phyloP scores from a whole-genome alignment of 2,329 filamentous ascomycete species.

The Xylaria hypoxylon region DNA sequence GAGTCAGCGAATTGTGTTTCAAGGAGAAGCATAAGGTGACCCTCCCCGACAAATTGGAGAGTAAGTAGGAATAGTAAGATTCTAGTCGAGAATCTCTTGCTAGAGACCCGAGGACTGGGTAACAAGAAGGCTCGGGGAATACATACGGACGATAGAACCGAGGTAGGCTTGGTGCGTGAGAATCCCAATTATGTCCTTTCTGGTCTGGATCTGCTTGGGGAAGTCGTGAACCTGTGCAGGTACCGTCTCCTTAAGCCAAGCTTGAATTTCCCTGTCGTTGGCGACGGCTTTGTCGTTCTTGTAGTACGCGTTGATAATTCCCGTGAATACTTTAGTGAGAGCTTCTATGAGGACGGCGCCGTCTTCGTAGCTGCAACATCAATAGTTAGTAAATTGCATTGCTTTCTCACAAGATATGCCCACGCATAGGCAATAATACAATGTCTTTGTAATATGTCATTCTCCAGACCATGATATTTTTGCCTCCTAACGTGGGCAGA shows the following conservation, averaged over 20 bases:
- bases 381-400: conserved; percentile 13
- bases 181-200: conserved; percentile 53
- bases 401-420: not conserved
- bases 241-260: conserved; percentile 58
- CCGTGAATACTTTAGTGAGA: conserved; percentile 53
- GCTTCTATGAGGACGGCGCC: conserved; percentile 52
- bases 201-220: conserved; percentile 46
- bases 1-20: conserved; percentile 4
- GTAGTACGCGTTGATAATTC: conserved; percentile 60
- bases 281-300: conserved; percentile 48
- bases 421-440: too few relatives aligned
- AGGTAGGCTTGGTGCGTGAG: conserved; percentile 56
- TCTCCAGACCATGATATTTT: too few relatives aligned
- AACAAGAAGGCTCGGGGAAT: not conserved
- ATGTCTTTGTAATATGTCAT: too few relatives aligned
- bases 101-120: not conserved
- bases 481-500: not conserved
- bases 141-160: conserved; percentile 46
- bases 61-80: too few relatives aligned
- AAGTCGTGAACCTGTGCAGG: conserved; percentile 56
- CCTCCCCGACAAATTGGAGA: too few relatives aligned
- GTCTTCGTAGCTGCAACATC: conserved; percentile 54
- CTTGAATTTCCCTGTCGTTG: conserved; percentile 56
- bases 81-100: not conserved
- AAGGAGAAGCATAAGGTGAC: not conserved